Evolutionary conservation across 2,329 filamentous ascomycete species (phyloP), one percentile per base, ranked within the genome.

Genomic region (Ilyonectria destructans): DNA sequence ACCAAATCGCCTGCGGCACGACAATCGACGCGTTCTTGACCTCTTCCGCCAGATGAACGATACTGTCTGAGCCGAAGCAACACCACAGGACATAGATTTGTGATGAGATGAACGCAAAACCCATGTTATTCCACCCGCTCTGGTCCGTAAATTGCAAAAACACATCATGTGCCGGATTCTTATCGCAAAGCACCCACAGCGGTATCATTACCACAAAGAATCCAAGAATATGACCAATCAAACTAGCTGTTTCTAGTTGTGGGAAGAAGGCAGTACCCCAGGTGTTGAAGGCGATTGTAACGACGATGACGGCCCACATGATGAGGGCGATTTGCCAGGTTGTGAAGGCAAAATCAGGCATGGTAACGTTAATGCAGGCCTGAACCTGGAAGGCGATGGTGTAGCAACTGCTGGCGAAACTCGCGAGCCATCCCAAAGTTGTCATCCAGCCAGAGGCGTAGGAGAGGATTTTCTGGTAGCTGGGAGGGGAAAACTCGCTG

Each of bases 361-460:
- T 52, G 49, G 73, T 82, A 17, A 85, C 62, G 13, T 80, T 76
- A 2, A 84, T 68, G 1, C 86, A 77, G 0, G 83, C 83, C 68
- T 87, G 82, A n/a, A 86, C 82, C 43, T 85, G 79, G 4, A 82
- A 83, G 4, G 81, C 83, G 0, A 81, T 77, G 3, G 87, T 76
- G 52, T 84, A 86, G 1, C 82, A 79, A 1, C 79, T 78, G 2
- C 79, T 79, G 0, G 84, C 82, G 1, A 81, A 77, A 2, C 79
- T 79, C 1, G 80, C 78, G 51, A 85, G 82, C 85, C 85, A 87
- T 26, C 82, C 83, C 0, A 84, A 77, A 0, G 84, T 80, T 4
- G 79, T 83, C 69, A 85, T 80, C 85, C 84, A 86, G 2, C 83
- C 84, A 76, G 75, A 76, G n/a, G 86, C 75, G 72, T 90, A 91